Conservation (phyloP, 2,329 filamentous ascomycete genomes). For the Phyllosticta citriasiana region DNA sequence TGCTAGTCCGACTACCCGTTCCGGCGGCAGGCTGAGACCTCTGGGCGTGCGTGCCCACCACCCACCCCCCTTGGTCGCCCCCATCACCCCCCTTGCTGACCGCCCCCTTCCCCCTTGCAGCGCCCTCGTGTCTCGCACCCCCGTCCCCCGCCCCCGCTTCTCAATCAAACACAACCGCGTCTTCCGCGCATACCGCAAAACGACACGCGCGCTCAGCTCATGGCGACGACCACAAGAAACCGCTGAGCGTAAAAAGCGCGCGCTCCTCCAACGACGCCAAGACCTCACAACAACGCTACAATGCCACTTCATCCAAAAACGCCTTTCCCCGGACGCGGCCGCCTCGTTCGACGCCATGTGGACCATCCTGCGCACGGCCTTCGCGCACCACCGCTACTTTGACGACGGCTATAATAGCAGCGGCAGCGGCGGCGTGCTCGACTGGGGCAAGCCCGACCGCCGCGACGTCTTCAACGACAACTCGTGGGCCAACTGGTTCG, state of each 20-base stretch:
- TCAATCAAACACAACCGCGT: slow-evolving; percentile 6
- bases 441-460: slow-evolving; percentile 9
- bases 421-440: slow-evolving; percentile 17
- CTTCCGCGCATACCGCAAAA: slow-evolving; percentile 1
- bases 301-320: slow-evolving; percentile 6
- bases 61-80: neutral
- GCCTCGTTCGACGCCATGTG: slow-evolving; percentile 24
- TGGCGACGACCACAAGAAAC: slow-evolving; percentile 7
- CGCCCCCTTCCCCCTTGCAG: neutral
- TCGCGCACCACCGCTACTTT: slow-evolving; percentile 18
- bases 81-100: neutral
- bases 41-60: neutral
- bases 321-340: slow-evolving; percentile 14
- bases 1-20: neutral
- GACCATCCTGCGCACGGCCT: slow-evolving; percentile 20
- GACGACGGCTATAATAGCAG: slow-evolving; percentile 18
- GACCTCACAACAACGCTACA: slow-evolving; percentile 14
- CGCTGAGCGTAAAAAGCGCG: slow-evolving; percentile 2
- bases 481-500: slow-evolving; percentile 25
- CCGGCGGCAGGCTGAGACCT: neutral
- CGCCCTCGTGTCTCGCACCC: slow-evolving; percentile 1
- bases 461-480: slow-evolving; percentile 14
- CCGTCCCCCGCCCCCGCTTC: neutral
- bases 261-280: slow-evolving; percentile 11
- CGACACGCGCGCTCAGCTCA: slow-evolving; percentile 5